These are phyloP conservation scores for Backusella mclennaniae DNA, from an alignment of 192 early-diverging fungal species.

Conservation along the genomic window DNA sequence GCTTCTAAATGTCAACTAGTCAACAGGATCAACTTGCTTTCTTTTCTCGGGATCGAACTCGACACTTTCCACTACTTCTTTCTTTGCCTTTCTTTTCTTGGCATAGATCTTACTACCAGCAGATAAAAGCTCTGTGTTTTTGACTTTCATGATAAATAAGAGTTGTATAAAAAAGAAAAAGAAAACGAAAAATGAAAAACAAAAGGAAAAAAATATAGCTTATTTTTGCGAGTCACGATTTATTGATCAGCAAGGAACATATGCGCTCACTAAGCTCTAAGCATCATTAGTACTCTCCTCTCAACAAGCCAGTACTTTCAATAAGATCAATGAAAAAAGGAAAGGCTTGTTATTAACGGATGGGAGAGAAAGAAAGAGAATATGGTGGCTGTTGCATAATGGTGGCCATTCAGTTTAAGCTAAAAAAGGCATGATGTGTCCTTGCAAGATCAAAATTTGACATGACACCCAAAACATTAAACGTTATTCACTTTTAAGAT, in stretches of 20 bases:
- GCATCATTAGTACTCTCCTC: not conserved
- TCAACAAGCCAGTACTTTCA: not conserved
- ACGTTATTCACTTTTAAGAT: no score
- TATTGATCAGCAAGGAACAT: not conserved
- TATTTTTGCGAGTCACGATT: slow-evolving; percentile 1
- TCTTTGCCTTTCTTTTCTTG: slow-evolving; percentile 65
- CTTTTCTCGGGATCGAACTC: slow-evolving; percentile 63
- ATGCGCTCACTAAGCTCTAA: not conserved
- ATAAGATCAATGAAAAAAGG: not conserved
- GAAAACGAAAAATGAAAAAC: not conserved
- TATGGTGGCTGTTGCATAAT: not conserved
- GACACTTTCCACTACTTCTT: slow-evolving; percentile 60
- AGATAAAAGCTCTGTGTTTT: slow-evolving; percentile 58
- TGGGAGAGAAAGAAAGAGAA: no score
- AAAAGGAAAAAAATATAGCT: not conserved
- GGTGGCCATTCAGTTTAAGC: not conserved
- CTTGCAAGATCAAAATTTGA: no score
- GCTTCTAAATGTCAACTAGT: not conserved
- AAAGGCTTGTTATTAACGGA: no score
- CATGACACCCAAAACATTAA: no score
- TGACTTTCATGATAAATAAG: not conserved
- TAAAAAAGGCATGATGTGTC: not conserved
- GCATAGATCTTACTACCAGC: slow-evolving; percentile 61
- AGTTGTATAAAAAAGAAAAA: not conserved
- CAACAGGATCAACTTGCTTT: slow-evolving; percentile 39